Base-by-base conservation (phyloP, 2,329 filamentous ascomycete genomes). In the Didymella sp. region DNA sequence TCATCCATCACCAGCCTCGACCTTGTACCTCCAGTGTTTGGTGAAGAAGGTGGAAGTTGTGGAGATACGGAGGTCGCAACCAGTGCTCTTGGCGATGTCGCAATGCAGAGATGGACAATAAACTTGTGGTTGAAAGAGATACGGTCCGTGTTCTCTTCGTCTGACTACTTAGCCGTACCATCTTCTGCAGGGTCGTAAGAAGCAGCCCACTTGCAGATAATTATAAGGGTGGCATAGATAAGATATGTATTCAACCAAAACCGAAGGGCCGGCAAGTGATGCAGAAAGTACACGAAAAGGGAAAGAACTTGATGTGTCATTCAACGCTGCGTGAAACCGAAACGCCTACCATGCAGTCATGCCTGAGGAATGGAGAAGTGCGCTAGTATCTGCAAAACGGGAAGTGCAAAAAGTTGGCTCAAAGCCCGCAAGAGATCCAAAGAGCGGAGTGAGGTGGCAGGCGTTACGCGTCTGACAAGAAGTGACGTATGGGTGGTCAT, bases 341-440 rank as follows among this genome's bases (percentile, higher is more conserved):
- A 49, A 55, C 51, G 51, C 56, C 56, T 37, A 30, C 56, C 38
- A 59, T 59, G 56, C 56, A 56, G 31, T 37, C 56, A 46, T 50
- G 27, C 28, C 17, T 31, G 13, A 7, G 13, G 8, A 31, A 21
- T 13, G 12, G 25, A 42, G 47, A 19, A 30, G 6, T 30, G 44
- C 43, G 44, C 48, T 31, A 48, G 13, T 25, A 27, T 17, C 30
- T 25, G 48, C 30, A 25, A 31, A 21, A 27, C 8, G 2, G 9
- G 19, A 48, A 25, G 11, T 22, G 28, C 38, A 28, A 11, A 30
- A 15, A n/a, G 11, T 33, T 22, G 25, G 41, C 13, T 38, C 30
- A 4, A 33, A 12, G 43, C 19, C 25, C 5, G 9, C 15, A 31
- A 31, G 15, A 8, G 31, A 24, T 9, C 4, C 15, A 22, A 19